Percentiles rank a stretch among this genome's conserved stretches.
These are phyloP conservation scores for Lophium mytilinum DNA, from an alignment of 495 filamentous ascomycete species.

Conservation along the genomic window DNA sequence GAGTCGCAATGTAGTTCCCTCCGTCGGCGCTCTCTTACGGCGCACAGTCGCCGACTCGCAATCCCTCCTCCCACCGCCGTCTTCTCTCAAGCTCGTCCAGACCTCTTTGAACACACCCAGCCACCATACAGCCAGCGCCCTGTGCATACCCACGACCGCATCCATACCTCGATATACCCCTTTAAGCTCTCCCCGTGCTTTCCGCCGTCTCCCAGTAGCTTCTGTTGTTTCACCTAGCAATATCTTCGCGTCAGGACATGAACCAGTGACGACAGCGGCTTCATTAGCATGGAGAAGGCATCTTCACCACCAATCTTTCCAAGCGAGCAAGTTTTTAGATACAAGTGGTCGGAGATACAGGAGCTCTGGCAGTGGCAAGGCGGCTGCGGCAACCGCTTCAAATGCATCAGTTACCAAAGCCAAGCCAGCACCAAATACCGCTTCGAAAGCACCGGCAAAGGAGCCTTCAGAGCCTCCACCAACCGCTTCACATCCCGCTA, in stretches of 20 bases:
- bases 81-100: neutral
- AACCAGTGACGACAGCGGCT: constrained; percentile 9
- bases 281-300: constrained; percentile 10
- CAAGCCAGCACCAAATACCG: constrained; percentile 12
- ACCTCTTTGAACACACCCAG: neutral
- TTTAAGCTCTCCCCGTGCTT: neutral
- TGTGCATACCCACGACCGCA: neutral
- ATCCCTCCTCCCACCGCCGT: neutral
- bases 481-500: neutral
- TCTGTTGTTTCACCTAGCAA: neutral
- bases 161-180: neutral
- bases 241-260: neutral
- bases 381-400: constrained; percentile 16
- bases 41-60: constrained; percentile 27
- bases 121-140: neutral
- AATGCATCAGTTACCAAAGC: constrained; percentile 14
- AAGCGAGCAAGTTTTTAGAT: neutral
- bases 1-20: constrained; percentile 47
- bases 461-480: constrained; percentile 13
- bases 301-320: neutral
- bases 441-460: constrained; percentile 4
- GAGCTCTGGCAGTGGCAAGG: constrained; percentile 37
- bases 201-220: neutral
- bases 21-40: constrained; percentile 43
- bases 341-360: constrained; percentile 31